Evolutionary conservation across 164 flowering plant genomes (phyloP).

Genomic region (Annona cherimola): DNA sequence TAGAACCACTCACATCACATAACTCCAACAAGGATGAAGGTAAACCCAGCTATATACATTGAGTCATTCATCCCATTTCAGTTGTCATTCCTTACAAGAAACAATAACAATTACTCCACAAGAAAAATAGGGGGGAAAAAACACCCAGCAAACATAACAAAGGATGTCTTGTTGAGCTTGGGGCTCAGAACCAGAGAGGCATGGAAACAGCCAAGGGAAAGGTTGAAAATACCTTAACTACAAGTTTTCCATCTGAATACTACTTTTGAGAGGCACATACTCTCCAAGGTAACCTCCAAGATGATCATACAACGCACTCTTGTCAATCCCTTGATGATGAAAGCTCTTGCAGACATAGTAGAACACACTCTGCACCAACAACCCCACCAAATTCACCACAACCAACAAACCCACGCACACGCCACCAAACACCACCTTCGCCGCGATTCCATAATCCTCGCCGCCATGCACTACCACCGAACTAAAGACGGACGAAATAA

Average conservation of each 20-base stretch:
- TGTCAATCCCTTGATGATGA: slow-evolving; percentile 86
- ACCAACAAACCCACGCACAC: slow-evolving; percentile 73
- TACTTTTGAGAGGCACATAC: slow-evolving; percentile 93
- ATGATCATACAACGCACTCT: slow-evolving; percentile 79
- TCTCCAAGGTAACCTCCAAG: slow-evolving; percentile 97
- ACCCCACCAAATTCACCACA: slow-evolving; percentile 81
- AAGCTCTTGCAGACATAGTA: slow-evolving; percentile 93
- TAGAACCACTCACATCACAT: too few relatives aligned
- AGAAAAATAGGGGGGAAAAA: too few relatives aligned
- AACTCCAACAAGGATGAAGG: background rate
- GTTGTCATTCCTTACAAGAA: background rate
- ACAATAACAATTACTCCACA: too few relatives aligned
- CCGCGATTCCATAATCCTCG: slow-evolving; percentile 30
- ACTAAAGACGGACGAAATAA: slow-evolving; percentile 42
- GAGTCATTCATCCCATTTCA: background rate
- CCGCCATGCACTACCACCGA: slow-evolving; percentile 67
- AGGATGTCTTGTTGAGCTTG: too few relatives aligned
- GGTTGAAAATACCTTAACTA: background rate
- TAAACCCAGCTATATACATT: background rate
- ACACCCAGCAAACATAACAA: too few relatives aligned
- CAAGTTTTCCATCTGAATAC: slow-evolving; percentile 76
- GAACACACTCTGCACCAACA: slow-evolving; percentile 92
- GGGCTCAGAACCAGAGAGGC: too few relatives aligned
- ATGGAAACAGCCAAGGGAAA: background rate
- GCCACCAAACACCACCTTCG: slow-evolving; percentile 69